Base-by-base conservation (phyloP, 1,284 basidiomycete species). In the Ceraceosorus bombacis region DNA sequence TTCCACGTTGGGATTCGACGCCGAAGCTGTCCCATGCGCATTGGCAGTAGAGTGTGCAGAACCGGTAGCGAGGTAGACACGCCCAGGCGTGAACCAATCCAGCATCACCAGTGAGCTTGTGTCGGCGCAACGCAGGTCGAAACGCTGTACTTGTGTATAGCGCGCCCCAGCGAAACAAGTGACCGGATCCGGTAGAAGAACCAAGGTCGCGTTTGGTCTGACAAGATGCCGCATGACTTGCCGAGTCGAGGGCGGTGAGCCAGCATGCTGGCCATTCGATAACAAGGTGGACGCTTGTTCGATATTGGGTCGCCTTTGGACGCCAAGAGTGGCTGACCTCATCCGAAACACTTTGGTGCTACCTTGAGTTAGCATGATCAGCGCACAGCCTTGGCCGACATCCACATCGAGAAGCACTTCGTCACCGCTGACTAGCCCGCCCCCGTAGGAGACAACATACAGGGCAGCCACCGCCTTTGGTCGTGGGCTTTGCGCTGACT, bases 401-500 rank as follows among this genome's bases (percentile, higher is more conserved):
- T 85, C 80, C 13, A 88, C 83, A 15, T 80, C 77, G 3, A 96
- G 78, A 52, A 82, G 78, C 46, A 95, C 81, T 46, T 80, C 78
- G 79, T 98, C 94, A 0, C 93, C 93, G 5, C 87, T 85, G 38
- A 98, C 89, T 5, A 97, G 83, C 0, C 94, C 94, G 10, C 94
- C 94, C 1, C 94, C 94, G 69, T 97, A 97, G 27, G 85, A 86
- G 56, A 96, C 80, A 38, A 90, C 81, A 73, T 96, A 97, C 17
- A 86, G 84, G 53, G 88, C 81, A 5, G 84, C 86, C 12, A 91
- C 81, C 17, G 80, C 66, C 39, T 70, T 77, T 48, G 80, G 75
- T 50, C 80, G 79, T 39, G 61, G 36, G 49, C 82, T 54, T 27
- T 27, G 27, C 43, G 43, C 43, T 27, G 27, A 27, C 27, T 27